phyloP scores from a whole-genome alignment of 192 early-diverging fungal genomes.

The Chytriomyces hyalinus region DNA sequence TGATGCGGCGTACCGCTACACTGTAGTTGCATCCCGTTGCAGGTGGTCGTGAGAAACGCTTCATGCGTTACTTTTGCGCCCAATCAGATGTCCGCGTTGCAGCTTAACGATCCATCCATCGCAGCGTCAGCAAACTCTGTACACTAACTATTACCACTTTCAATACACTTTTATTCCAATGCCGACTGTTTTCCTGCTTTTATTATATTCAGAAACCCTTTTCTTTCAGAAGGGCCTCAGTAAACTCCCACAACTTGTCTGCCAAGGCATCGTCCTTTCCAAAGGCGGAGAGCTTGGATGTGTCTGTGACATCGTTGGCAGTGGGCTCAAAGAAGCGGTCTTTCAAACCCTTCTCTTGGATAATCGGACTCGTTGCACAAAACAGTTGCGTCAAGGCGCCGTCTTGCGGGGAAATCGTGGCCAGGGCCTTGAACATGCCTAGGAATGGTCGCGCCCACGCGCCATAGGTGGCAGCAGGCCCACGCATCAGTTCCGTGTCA shows the following conservation, averaged over 20 bases:
- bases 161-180: no score
- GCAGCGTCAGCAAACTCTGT: no score
- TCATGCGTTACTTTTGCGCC: no score
- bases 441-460: neutral
- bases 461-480: constrained; percentile 26
- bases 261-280: constrained; percentile 18
- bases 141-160: no score
- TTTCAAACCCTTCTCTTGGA: constrained; percentile 32
- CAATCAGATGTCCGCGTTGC: no score
- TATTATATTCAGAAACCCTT: neutral
- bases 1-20: no score
- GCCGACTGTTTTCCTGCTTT: no score
- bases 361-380: constrained; percentile 22
- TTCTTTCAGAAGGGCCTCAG: constrained; percentile 13
- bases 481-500: constrained; percentile 52
- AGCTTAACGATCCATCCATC: no score
- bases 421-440: no score
- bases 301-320: constrained; percentile 13
- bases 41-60: no score
- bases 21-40: no score
- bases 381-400: constrained; percentile 34
- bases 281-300: constrained; percentile 4
- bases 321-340: constrained; percentile 34
- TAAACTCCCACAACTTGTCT: constrained; percentile 42
- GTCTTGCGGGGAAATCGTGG: constrained; percentile 19